Conservation (phyloP, 2,329 filamentous ascomycete genomes). For the Botrytis sinoallii region DNA sequence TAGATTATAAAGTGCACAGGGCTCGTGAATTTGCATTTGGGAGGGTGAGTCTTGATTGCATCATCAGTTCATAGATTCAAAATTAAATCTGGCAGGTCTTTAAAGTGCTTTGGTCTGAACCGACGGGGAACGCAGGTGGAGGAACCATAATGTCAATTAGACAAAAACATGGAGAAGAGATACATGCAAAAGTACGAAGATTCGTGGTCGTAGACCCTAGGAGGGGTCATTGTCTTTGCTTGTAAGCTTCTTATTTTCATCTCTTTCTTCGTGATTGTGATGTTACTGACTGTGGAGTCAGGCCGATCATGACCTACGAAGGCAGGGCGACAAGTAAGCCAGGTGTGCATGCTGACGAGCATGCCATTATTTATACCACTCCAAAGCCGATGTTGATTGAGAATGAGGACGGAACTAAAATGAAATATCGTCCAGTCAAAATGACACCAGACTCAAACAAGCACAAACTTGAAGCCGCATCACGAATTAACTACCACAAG, state of each 20-base stretch:
- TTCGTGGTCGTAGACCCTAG: not conserved
- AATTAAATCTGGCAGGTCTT: not conserved
- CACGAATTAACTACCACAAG: constrained; percentile 34
- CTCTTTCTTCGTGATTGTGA: too few relatives aligned
- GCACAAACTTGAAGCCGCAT: constrained; percentile 22
- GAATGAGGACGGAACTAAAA: not conserved
- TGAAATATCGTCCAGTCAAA: constrained; percentile 19
- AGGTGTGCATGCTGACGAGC: constrained; percentile 19
- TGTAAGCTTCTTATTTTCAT: not conserved
- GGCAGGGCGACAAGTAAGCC: constrained; percentile 20
- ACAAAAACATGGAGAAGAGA: not conserved
- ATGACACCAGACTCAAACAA: constrained; percentile 1
- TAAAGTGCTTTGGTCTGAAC: constrained; percentile 10
- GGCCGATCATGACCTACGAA: constrained; percentile 15
- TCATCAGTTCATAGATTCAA: too few relatives aligned
- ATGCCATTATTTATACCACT: constrained; percentile 14
- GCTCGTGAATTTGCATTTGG: not conserved
- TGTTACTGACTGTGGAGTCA: too few relatives aligned
- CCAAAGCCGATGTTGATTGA: not conserved
- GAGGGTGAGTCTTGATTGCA: too few relatives aligned
- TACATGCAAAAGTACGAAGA: not conserved
- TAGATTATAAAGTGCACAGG: not conserved
- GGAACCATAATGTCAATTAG: too few relatives aligned
- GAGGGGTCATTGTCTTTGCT: constrained; percentile 1
- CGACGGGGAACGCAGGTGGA: not conserved